Evolutionary conservation across 768 basidiomycete genomes (phyloP).

Genomic region (Scleroderma citrinum): DNA sequence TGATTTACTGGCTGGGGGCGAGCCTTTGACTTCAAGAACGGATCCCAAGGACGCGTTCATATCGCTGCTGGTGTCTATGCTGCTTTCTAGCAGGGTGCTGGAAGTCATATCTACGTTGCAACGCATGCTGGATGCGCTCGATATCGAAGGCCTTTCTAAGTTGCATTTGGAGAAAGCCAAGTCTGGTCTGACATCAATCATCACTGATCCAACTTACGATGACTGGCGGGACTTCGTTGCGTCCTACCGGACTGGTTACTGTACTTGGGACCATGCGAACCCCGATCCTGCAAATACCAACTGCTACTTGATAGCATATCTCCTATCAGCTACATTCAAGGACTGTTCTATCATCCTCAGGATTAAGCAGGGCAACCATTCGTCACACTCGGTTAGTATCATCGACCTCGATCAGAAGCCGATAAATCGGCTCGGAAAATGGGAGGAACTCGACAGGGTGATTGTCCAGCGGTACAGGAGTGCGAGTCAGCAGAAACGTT

Average conservation of each 20-base stretch:
- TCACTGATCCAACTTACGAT: conserved; percentile 47
- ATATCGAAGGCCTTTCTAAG: conserved; percentile 73
- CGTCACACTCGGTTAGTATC: conserved; percentile 44
- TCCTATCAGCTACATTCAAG: conserved; percentile 92
- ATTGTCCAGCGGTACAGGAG: conserved; percentile 47
- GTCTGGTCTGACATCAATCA: conserved; percentile 24
- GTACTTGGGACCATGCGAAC: conserved; percentile 30
- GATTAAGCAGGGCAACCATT: conserved; percentile 6
- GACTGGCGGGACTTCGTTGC: conserved; percentile 67
- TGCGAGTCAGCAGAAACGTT: conserved; percentile 10
- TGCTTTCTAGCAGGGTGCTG: conserved; percentile 50
- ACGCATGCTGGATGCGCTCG: conserved; percentile 70
- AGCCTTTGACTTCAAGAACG: conserved; percentile 7
- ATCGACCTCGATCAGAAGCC: conserved; percentile 88
- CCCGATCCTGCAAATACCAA: conserved; percentile 43
- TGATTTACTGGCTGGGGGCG: conserved; percentile 10
- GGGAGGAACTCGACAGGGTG: conserved; percentile 66
- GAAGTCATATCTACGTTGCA: conserved; percentile 55
- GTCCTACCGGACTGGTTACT: conserved; percentile 38
- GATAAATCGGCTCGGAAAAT: conserved; percentile 54
- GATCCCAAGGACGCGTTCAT: conserved; percentile 47
- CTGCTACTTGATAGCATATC: conserved; percentile 65
- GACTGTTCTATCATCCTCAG: conserved; percentile 80
- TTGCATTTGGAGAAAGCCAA: conserved; percentile 20
- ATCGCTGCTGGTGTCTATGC: conserved; percentile 40